Conservation (phyloP, 2,329 filamentous ascomycete genomes). For the Beauveria pseudobassiana region DNA sequence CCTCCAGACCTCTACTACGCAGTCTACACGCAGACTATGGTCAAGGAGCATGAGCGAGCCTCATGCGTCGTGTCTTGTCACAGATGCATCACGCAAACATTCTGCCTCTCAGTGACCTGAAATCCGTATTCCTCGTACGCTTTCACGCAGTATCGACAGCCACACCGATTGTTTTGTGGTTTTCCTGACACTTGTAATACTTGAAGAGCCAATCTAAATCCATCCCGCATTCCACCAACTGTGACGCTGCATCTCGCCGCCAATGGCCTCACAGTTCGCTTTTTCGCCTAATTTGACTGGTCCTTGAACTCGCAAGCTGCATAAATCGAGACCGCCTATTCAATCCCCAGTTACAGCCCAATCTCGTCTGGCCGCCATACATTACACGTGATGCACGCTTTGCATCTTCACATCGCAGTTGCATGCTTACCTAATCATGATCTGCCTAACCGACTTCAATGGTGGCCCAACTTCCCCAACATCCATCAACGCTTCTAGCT, state of each 20-base stretch:
- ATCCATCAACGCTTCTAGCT: slow-evolving; percentile 6
- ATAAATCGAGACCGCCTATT: background rate
- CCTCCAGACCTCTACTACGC: background rate
- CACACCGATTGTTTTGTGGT: background rate
- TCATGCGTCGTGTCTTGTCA: background rate
- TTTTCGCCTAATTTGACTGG: background rate
- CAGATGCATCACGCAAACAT: background rate
- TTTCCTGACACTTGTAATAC: background rate
- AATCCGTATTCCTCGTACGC: background rate
- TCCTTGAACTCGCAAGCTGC: background rate
- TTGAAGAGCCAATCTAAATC: background rate
- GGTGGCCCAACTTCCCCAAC: slow-evolving; percentile 11
- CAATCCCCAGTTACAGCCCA: slow-evolving; percentile 7
- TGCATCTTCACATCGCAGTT: background rate
- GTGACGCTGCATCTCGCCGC: background rate
- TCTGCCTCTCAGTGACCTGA: background rate
- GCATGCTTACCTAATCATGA: slow-evolving; percentile 10
- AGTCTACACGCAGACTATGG: background rate
- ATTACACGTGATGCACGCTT: slow-evolving; percentile 8
- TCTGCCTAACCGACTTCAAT: slow-evolving; percentile 8
- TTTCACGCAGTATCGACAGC: background rate
- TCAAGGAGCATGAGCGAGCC: background rate
- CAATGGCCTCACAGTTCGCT: background rate
- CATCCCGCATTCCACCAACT: background rate
- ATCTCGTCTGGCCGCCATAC: slow-evolving; percentile 9